These are phyloP conservation scores for Xylaria intraflava DNA, from an alignment of 495 filamentous ascomycete genomes.

Conservation along the genomic window DNA sequence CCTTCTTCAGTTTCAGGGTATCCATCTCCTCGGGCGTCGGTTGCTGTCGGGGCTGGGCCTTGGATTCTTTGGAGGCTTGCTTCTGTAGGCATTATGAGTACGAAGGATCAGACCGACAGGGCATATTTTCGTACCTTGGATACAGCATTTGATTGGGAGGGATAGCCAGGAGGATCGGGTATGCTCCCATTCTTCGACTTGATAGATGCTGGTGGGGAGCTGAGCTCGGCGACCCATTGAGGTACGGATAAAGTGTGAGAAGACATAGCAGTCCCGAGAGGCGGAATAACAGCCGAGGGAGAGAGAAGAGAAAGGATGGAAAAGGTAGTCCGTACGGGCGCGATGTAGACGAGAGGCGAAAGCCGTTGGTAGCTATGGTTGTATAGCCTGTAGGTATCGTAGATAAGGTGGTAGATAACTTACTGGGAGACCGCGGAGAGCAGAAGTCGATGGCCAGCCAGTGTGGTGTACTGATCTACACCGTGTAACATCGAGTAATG, in stretches of 20 bases:
- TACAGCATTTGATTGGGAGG: constrained; percentile 42
- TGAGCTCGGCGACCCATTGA: constrained; percentile 75
- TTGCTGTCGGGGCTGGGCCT: constrained; percentile 43
- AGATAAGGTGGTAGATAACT: too few species aligned
- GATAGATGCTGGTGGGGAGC: constrained; percentile 53
- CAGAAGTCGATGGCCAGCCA: too few species aligned
- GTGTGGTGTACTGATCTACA: too few species aligned
- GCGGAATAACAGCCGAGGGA: neutral
- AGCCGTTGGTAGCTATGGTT: too few species aligned
- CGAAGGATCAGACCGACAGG: neutral
- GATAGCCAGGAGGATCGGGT: constrained; percentile 84
- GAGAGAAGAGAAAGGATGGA: too few species aligned
- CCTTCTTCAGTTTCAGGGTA: constrained; percentile 92
- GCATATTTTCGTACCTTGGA: constrained; percentile 46
- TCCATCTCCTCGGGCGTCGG: constrained; percentile 79
- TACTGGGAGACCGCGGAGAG: too few species aligned
- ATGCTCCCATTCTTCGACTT: constrained; percentile 55
- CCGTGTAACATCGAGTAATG: too few species aligned
- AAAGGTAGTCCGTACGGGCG: neutral
- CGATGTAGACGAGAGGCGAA: neutral
- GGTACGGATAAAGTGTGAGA: constrained; percentile 36
- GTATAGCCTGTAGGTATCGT: too few species aligned
- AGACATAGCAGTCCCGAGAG: constrained; percentile 10
- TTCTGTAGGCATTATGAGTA: constrained; percentile 26
- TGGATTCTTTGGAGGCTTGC: constrained; percentile 40